Base-by-base conservation (phyloP, 1,284 basidiomycete genomes). In the Ustilago esculenta region DNA sequence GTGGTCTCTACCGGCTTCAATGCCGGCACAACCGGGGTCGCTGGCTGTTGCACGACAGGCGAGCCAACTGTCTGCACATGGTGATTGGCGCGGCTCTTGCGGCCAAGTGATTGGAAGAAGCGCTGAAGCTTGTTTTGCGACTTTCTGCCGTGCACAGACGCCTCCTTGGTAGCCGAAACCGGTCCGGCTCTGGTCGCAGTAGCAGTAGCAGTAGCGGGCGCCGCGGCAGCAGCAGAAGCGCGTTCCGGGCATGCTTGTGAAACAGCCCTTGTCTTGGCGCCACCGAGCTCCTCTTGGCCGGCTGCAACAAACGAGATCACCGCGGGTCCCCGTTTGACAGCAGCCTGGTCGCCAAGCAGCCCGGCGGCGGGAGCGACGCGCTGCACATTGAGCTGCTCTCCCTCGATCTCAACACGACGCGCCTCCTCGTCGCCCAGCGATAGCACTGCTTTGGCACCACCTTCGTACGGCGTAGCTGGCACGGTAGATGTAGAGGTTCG, bases 341-440 rank as follows among this genome's bases (percentile, higher is more conserved):
- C 34, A 12, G 41, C 36, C 8, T 14, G 20, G 25, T 29, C 23
- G 14, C 48, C 48, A 1, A 55, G 11, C 27, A 50, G 15, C 3
- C 51, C 56, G 2, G 27, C 25, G 17, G 17, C 25, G 4, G 51
- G 20, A 18, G 42, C 37, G 8, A 18, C 32, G 10, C 33, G 53
- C 8, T 47, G 47, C 20, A 56, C 49, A 7, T 52, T 25, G 12
- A 61, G 49, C 44, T 61, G 57, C 18, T 45, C 47, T 2, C 53
- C 53, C 34, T 68, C 65, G 37, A 57, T 53, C 39, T 68, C 53
- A n/a, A 52, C 37, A 3, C 65, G 48, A 33, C 61, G 57, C 12
- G 57, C 65, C 15, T 68, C 65, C n/a, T 68, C 65, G 32, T 68
- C 65, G 17, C 65, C 57, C 0, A 68, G 30, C 40, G 65, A 68